Base-by-base conservation (phyloP, 495 filamentous ascomycete genomes). In the Lentithecium fluviatile region DNA sequence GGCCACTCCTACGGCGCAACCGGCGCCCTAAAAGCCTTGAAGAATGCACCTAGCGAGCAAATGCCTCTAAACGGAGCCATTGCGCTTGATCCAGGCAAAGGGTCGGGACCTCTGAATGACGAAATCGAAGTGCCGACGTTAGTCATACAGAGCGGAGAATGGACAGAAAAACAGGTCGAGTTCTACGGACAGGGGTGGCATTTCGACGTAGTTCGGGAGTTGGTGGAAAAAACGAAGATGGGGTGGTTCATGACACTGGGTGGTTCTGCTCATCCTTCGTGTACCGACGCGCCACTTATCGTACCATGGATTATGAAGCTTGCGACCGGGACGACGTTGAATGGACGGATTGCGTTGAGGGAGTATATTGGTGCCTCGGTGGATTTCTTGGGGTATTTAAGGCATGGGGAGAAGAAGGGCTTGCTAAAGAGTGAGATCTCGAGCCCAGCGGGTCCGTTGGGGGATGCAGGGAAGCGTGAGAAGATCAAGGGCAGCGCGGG, bases 1-100 rank as follows among this genome's bases (percentile, higher is more conserved):
- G 81, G 81, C 2, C 81, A 83, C 55, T 80, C 77, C 29, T 82
- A 78, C 65, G 81, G 81, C 34, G 80, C 80, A 0, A 83, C 80
- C 0, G 71, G 74, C 17, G 79, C 81, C 0, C 62, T 82, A 43
- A 79, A 80, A 55, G 74, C 78, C 3, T 68, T 83, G 24, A 64
- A 57, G 40, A 45, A 58, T 37, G 55, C 58, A 1, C 63, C 63
- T 3, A 57, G 45, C 25, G 50, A 55, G n/a, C 8, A 15, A 6
- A 42, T 62, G 73, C 3, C 75, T 67, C n/a, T 75, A 21, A 53
- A 40, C 57, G 37, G 54, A 26, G 64, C 26, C 0, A 65, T 65
- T 25, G 40, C 45, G 23, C 59, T 73, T 10, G 59, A 67, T 55
- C 58, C 58, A 13, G 81, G 81, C 20, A 83, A 83, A 66, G 60